phyloP scores from a whole-genome alignment of 805 yeast species.

The Saccharomycopsis oosterbeekiorum region DNA sequence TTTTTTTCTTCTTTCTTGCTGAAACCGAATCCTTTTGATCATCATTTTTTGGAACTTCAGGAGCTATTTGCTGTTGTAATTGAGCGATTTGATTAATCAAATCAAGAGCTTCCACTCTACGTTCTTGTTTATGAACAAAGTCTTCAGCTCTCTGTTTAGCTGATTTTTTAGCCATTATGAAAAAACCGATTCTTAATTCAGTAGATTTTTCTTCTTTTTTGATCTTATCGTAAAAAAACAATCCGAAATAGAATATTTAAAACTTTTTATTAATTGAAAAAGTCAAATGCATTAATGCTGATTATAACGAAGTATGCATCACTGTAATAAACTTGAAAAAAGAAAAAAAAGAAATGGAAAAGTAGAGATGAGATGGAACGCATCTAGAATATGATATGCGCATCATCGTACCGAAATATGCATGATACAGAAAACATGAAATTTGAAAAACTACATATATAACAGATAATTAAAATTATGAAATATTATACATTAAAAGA shows the following conservation, averaged over 20 bases:
- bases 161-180: not conserved
- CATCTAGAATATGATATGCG: not conserved
- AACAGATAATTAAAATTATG: not conserved
- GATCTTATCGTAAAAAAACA: not conserved
- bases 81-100: constrained; percentile 19
- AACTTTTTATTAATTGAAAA: not conserved
- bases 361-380: not conserved
- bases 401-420: not conserved
- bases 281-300: not conserved
- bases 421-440: not conserved
- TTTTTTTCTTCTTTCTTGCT: constrained; percentile 37
- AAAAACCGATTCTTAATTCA: not conserved
- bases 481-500: not conserved
- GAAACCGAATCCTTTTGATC: not conserved
- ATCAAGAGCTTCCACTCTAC: constrained; percentile 32
- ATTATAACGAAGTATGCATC: not conserved
- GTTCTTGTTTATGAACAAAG: constrained; percentile 15
- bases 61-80: constrained; percentile 3
- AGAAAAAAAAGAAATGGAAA: not conserved
- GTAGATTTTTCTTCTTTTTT: not conserved
- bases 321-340: not conserved
- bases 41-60: not conserved
- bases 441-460: not conserved
- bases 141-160: constrained; percentile 15
- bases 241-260: not conserved